Evolutionary conservation across 331 rosid species (phyloP), one percentile per base, ranked within the genome.

Genomic region (Malus hybrid): DNA sequence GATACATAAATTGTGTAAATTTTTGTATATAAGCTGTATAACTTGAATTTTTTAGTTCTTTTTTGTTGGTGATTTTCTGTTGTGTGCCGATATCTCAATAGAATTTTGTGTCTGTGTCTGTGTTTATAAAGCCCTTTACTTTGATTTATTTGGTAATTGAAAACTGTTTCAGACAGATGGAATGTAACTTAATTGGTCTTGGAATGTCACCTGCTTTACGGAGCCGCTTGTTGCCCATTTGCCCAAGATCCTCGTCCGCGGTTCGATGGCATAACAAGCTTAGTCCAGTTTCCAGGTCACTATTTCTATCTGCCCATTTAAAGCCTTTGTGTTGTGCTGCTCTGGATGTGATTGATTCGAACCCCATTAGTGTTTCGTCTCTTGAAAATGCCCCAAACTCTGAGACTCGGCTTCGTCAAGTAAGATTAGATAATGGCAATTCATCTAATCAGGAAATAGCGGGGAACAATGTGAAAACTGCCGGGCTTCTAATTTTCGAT

Each of bases 161-260:
- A 7, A 24, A n/a, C 28, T 62, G 70, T 33, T 58, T 61, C 24
- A 28, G 14, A 28, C 36, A 36, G 70, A 66, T 80, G 83, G 83
- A 62, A 55, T 52, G 68, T 68, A 66, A 69, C 3, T 56, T 52
- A 16, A 30, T 70, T 56, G n/a, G 33, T 56, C 65, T 29, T 62
- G 61, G 52, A 48, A 63, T 80, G 84, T 61, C 74, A 10, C 73
- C 68, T 22, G 77, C 69, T 28, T 80, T 78, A 36, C 77, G 75
- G 73, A 58, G 64, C 36, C 63, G 10, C n/a, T 70, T 70, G 46
- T 62, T 77, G 64, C 75, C 64, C 48, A 77, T 61, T 36, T 48
- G 0, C 65, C 71, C 33, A 30, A 29, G 48, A 48, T 22, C 63
- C 28, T 16, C 29, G 33, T 52, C 15, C 24, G 33, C 52, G 3